Evolutionary conservation across 73 alveolate species (phyloP).

Genomic region (Paramecium tetraurelia): DNA sequence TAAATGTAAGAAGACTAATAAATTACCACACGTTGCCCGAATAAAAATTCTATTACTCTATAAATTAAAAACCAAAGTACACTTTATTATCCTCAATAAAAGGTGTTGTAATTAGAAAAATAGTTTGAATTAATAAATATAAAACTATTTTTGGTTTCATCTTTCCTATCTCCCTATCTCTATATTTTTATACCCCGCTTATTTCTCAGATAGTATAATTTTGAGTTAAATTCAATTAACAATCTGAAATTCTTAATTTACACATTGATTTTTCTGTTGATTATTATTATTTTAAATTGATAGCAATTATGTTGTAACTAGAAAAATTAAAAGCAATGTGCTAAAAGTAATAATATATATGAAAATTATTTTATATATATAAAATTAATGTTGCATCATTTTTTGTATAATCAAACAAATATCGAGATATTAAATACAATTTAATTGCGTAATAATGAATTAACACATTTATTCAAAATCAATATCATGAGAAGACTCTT

Average conservation of each 20-base stretch:
- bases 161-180: not conserved
- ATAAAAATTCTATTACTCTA: no score
- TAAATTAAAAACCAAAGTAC: no score
- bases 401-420: not conserved
- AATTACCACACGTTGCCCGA: not conserved
- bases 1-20: slow-evolving; percentile 45
- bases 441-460: not conserved
- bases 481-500: not conserved
- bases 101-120: slow-evolving; percentile 80
- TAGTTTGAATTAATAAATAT: not conserved
- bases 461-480: not conserved
- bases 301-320: not conserved
- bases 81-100: no score
- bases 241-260: no score
- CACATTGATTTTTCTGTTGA: no score
- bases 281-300: no score
- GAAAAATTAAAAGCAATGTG: no score
- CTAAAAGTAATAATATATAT: not conserved
- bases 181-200: no score
- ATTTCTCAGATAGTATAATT: no score
- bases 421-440: not conserved
- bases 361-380: not conserved
- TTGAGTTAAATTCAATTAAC: no score
- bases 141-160: not conserved
- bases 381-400: not conserved